phyloP scores from a whole-genome alignment of 1,139 yeast species.

The Meyerozyma sp. region DNA sequence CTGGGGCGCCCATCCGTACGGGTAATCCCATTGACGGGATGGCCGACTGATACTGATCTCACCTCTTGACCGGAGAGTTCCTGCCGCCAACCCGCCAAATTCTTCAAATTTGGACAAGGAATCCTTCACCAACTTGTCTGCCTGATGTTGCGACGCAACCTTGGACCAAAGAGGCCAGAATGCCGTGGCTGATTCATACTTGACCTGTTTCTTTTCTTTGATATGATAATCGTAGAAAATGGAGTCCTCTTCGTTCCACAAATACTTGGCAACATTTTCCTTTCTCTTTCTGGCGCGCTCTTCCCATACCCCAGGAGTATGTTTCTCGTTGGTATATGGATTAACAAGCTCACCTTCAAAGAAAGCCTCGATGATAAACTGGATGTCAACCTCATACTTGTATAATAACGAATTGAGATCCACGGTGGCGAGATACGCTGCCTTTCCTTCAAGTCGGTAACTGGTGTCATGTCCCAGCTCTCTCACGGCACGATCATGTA shows the following conservation, averaged over 20 bases:
- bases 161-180: slow-evolving; percentile 94
- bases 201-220: slow-evolving; percentile 47
- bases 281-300: slow-evolving; percentile 52
- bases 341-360: slow-evolving; percentile 46
- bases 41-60: slow-evolving; percentile 65
- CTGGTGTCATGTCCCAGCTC: slow-evolving; percentile 97
- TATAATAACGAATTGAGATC: slow-evolving; percentile 83
- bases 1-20: slow-evolving; percentile 99
- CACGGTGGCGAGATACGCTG: slow-evolving; percentile 87
- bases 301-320: slow-evolving; percentile 57
- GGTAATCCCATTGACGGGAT: slow-evolving; percentile 96
- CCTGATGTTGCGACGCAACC: slow-evolving; percentile 68
- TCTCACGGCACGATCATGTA: slow-evolving; percentile 92
- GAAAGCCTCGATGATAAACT: slow-evolving; percentile 51
- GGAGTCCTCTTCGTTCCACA: slow-evolving; percentile 82
- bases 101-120: slow-evolving; percentile 75
- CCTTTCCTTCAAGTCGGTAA: slow-evolving; percentile 82
- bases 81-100: slow-evolving; percentile 85
- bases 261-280: slow-evolving; percentile 54
- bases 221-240: slow-evolving; percentile 85
- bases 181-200: slow-evolving; percentile 83
- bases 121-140: slow-evolving; percentile 51
- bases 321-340: slow-evolving; percentile 21
- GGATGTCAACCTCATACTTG: slow-evolving; percentile 88
- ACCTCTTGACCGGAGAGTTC: slow-evolving; percentile 76